Percentiles rank a stretch among this genome's conserved stretches.
phyloP scores from a whole-genome alignment of 1,284 basidiomycete species.

The Polyporus tsugae region DNA sequence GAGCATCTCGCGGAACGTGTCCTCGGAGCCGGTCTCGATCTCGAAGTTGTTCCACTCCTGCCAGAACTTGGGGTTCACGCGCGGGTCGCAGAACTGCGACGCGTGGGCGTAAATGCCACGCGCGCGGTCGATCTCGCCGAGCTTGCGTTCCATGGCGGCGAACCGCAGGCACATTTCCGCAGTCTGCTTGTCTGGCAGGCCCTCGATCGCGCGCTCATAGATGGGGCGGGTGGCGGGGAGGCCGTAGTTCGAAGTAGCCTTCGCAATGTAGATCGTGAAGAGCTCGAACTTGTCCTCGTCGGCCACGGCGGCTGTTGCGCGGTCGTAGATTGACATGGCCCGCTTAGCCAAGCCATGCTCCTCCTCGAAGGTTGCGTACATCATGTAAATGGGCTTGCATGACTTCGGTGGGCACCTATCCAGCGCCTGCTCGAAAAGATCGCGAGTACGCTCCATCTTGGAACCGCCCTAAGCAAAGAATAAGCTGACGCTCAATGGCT shows the following conservation, averaged over 20 bases:
- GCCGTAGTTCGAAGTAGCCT: conserved; percentile 95
- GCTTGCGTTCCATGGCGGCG: conserved; percentile 94
- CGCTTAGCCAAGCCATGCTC: conserved; percentile 95
- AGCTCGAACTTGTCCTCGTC: conserved; percentile 98
- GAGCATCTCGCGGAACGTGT: conserved; percentile 99
- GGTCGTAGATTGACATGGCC: conserved; percentile 96
- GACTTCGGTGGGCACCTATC: conserved; percentile 96
- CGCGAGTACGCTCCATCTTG: conserved; percentile 94
- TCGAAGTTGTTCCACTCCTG: conserved; percentile 97
- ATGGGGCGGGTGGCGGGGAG: conserved; percentile 96
- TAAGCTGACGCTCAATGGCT: conserved; percentile 10
- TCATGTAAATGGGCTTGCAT: conserved; percentile 94
- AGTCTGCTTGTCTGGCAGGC: conserved; percentile 92
- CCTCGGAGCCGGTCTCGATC: conserved; percentile 97
- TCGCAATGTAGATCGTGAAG: conserved; percentile 97
- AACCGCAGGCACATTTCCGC: conserved; percentile 99
- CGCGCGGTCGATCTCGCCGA: conserved; percentile 98
- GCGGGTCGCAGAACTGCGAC: conserved; percentile 97
- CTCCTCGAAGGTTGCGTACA: conserved; percentile 96
- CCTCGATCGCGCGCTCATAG: conserved; percentile 96
- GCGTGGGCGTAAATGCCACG: conserved; percentile 97
- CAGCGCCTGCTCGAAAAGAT: conserved; percentile 97
- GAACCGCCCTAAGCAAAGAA: conserved; percentile 73
- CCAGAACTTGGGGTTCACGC: conserved; percentile 93
- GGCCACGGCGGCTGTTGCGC: conserved; percentile 87